Percentiles rank a stretch among this genome's conserved stretches.
Conservation (phyloP, 768 basidiomycete genomes). For the Pisolithus orientalis region DNA sequence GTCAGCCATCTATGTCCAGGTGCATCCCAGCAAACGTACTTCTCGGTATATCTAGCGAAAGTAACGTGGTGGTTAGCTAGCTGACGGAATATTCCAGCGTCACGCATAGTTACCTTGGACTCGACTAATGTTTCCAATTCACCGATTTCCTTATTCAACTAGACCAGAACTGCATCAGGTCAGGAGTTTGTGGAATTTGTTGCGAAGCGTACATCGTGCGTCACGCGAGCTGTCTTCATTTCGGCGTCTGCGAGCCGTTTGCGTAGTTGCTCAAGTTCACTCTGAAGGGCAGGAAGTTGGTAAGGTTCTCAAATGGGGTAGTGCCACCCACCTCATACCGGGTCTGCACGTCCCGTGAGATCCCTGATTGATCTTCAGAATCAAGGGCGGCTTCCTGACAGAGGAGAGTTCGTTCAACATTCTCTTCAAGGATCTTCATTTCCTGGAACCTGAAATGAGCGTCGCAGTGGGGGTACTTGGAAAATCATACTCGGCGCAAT, state of each 20-base stretch:
- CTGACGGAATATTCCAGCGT: background rate
- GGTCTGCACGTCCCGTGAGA: constrained; percentile 31
- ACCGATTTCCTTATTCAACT: constrained; percentile 89
- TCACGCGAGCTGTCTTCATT: constrained; percentile 64
- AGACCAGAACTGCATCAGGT: constrained; percentile 3
- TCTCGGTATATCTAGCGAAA: constrained; percentile 72
- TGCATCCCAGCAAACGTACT: constrained; percentile 30
- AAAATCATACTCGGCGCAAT: constrained; percentile 54
- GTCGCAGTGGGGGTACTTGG: background rate
- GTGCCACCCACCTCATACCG: constrained; percentile 45
- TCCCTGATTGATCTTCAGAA: constrained; percentile 13
- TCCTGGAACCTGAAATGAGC: constrained; percentile 40
- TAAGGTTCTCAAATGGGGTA: background rate
- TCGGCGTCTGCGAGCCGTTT: constrained; percentile 66
- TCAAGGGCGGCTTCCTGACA: constrained; percentile 41
- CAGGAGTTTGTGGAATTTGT: background rate
- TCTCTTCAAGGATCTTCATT: constrained; percentile 70
- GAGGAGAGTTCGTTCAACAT: constrained; percentile 55
- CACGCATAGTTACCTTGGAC: constrained; percentile 57
- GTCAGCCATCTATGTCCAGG: constrained; percentile 9
- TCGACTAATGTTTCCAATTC: constrained; percentile 94
- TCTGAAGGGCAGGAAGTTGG: constrained; percentile 29
- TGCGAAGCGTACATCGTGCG: constrained; percentile 53
- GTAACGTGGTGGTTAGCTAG: constrained; percentile 2
- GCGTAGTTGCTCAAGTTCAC: constrained; percentile 62